These are phyloP conservation scores for Plasmodium knowlesi DNA, from an alignment of 169 alveolate genomes.

Conservation along the genomic window DNA sequence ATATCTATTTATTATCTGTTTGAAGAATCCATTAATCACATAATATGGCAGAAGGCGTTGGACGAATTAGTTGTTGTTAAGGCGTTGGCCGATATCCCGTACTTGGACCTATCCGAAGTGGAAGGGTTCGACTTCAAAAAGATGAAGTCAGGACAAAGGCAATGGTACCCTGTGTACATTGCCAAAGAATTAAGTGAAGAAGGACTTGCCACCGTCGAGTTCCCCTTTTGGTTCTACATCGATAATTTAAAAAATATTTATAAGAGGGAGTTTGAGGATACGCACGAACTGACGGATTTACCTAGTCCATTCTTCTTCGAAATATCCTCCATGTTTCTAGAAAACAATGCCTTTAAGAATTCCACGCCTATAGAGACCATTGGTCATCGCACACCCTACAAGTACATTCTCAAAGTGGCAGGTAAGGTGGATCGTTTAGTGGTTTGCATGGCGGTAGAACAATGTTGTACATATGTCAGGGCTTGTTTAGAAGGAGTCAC, in stretches of 20 bases:
- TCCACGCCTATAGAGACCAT: slow-evolving; percentile 72
- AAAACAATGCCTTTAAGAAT: slow-evolving; percentile 59
- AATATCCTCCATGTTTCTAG: slow-evolving; percentile 63
- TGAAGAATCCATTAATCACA: slow-evolving; percentile 72
- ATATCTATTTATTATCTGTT: slow-evolving; percentile 50
- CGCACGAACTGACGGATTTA: slow-evolving; percentile 44
- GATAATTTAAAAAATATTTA: slow-evolving; percentile 72
- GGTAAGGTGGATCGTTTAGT: neutral
- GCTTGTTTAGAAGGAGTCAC: neutral
- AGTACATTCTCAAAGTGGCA: slow-evolving; percentile 68
- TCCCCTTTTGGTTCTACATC: slow-evolving; percentile 79
- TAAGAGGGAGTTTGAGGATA: slow-evolving; percentile 68
- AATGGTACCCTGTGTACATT: slow-evolving; percentile 84
- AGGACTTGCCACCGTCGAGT: slow-evolving; percentile 82
- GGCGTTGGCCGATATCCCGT: slow-evolving; percentile 83
- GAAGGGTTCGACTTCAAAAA: slow-evolving; percentile 82
- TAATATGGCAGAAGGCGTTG: slow-evolving; percentile 79
- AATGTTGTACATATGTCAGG: neutral
- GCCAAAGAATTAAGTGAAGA: slow-evolving; percentile 82
- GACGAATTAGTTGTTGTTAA: slow-evolving; percentile 81
- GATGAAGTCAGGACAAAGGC: slow-evolving; percentile 84
- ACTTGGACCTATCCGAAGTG: slow-evolving; percentile 73
- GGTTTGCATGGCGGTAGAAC: neutral
- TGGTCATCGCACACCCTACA: slow-evolving; percentile 67
- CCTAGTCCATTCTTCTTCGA: slow-evolving; percentile 74